Evolutionary conservation across 257 asterid genomes (phyloP).

Genomic region (Eustoma russellianum): DNA sequence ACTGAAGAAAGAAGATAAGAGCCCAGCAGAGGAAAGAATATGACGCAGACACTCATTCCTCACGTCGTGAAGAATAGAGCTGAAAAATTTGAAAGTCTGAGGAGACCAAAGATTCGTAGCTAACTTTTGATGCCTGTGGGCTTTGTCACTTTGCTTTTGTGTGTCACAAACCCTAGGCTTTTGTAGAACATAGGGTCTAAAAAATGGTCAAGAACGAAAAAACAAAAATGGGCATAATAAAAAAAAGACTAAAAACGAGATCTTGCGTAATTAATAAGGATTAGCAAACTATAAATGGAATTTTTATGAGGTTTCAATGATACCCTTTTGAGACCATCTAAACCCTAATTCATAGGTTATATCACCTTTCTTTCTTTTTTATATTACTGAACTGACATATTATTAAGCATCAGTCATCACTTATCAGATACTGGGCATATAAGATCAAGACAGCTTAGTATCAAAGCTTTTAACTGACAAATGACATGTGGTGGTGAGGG

Average conservation of each 20-base stretch:
- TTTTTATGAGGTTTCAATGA: constrained; percentile 13
- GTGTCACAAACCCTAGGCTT: constrained; percentile 13
- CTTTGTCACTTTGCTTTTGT: background rate
- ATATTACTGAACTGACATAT: constrained; percentile 28
- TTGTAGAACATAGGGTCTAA: constrained; percentile 14
- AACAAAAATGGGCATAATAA: constrained; percentile 12
- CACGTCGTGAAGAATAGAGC: constrained; percentile 27
- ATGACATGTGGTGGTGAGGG: constrained; percentile 25
- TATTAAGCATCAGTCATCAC: constrained; percentile 38
- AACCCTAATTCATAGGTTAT: constrained; percentile 46
- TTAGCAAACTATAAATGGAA: constrained; percentile 20
- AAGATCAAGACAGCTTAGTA: constrained; percentile 37
- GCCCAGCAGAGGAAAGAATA: constrained; percentile 15
- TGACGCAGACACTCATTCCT: constrained; percentile 11
- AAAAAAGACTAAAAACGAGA: constrained; percentile 6
- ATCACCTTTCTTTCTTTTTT: constrained; percentile 9
- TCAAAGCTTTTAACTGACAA: constrained; percentile 38
- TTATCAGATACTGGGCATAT: constrained; percentile 23
- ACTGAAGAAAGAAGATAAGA: constrained; percentile 12
- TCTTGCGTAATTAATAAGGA: too few relatives aligned
- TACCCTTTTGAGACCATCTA: constrained; percentile 18
- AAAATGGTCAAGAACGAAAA: constrained; percentile 15
- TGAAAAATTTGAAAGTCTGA: constrained; percentile 35
- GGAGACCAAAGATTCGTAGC: constrained; percentile 47
- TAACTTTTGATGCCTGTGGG: constrained; percentile 15